Percentiles rank a stretch among this genome's conserved stretches.
These are phyloP conservation scores for Fusarium sp. DNA, from an alignment of 2,329 filamentous ascomycete genomes.

Conservation along the genomic window DNA sequence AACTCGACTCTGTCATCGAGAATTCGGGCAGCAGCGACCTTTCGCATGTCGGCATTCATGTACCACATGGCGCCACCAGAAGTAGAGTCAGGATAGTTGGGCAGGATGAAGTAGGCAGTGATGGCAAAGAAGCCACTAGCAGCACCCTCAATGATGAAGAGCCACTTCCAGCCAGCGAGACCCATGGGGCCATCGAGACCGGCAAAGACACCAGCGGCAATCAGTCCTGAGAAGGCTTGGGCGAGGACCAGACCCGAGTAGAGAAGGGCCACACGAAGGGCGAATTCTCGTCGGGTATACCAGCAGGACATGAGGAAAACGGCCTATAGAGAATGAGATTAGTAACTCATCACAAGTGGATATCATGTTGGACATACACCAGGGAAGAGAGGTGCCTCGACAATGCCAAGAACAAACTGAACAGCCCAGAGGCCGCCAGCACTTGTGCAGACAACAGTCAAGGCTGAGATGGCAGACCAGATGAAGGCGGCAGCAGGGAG, in stretches of 20 bases:
- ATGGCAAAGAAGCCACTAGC: conserved; percentile 41
- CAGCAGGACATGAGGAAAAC: conserved; percentile 59
- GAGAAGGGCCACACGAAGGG: conserved; percentile 67
- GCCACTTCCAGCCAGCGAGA: conserved; percentile 71
- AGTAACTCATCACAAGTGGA: not conserved
- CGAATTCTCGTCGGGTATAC: conserved; percentile 75
- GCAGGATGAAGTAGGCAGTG: conserved; percentile 37
- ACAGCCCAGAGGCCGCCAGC: conserved; percentile 28
- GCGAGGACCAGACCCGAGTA: conserved; percentile 72
- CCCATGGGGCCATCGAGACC: conserved; percentile 56
- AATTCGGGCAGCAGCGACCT: conserved; percentile 27
- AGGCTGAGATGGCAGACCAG: conserved; percentile 28
- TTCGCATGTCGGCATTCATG: conserved; percentile 35
- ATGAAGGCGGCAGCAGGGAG: conserved; percentile 24
- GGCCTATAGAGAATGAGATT: not conserved
- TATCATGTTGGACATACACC: conserved; percentile 18
- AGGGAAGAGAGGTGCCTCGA: conserved; percentile 30
- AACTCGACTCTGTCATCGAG: conserved; percentile 29
- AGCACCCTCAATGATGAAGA: conserved; percentile 75
- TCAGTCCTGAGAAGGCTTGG: conserved; percentile 73
- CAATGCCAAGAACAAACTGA: conserved; percentile 31
- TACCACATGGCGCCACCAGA: conserved; percentile 22
- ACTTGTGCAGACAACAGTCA: conserved; percentile 27
- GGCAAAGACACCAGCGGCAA: conserved; percentile 68
- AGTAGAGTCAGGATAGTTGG: conserved; percentile 31